Percentiles rank a stretch among this genome's conserved stretches.
These are phyloP conservation scores for Zygosaccharomyces sapae DNA, from an alignment of 1,139 yeast genomes.

Conservation along the genomic window DNA sequence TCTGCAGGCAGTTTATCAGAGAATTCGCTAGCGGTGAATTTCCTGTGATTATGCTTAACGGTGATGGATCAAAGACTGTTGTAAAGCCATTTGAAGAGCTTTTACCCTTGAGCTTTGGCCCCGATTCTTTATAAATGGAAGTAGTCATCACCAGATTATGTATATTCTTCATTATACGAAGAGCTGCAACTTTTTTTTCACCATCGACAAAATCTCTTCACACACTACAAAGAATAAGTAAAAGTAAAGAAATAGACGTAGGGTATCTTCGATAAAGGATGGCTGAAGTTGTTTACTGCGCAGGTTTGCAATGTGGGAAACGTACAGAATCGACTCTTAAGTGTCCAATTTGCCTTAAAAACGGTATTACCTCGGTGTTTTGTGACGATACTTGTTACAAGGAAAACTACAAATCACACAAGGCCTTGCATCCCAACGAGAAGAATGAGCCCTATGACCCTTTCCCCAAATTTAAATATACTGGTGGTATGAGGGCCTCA, in stretches of 20 bases:
- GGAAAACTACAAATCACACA: conserved; percentile 61
- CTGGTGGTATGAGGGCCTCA: conserved; percentile 70
- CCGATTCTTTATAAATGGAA: conserved; percentile 48
- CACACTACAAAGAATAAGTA: not conserved
- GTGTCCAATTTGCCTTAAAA: conserved; percentile 89
- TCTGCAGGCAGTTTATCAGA: conserved; percentile 82
- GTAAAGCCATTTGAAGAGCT: conserved; percentile 54
- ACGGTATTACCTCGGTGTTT: conserved; percentile 57
- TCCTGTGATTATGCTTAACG: conserved; percentile 60
- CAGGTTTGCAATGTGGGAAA: conserved; percentile 82
- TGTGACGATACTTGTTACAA: conserved; percentile 87
- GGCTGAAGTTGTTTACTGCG: conserved; percentile 41
- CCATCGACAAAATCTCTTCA: not conserved
- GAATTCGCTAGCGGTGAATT: conserved; percentile 55
- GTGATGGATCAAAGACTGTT: conserved; percentile 44
- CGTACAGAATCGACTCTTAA: conserved; percentile 69
- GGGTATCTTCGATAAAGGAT: not conserved
- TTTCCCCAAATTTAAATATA: conserved; percentile 69
- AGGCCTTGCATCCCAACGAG: conserved; percentile 45
- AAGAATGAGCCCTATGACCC: conserved; percentile 64
- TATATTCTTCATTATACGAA: not conserved
- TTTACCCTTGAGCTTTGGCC: conserved; percentile 84
- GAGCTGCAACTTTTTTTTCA: not conserved
- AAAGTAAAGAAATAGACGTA: not conserved
- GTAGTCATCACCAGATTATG: conserved; percentile 1